Percentiles rank a stretch among this genome's conserved stretches.
phyloP scores from a whole-genome alignment of 176 grass and related monocot species.

The Paspalum vaginatum region DNA sequence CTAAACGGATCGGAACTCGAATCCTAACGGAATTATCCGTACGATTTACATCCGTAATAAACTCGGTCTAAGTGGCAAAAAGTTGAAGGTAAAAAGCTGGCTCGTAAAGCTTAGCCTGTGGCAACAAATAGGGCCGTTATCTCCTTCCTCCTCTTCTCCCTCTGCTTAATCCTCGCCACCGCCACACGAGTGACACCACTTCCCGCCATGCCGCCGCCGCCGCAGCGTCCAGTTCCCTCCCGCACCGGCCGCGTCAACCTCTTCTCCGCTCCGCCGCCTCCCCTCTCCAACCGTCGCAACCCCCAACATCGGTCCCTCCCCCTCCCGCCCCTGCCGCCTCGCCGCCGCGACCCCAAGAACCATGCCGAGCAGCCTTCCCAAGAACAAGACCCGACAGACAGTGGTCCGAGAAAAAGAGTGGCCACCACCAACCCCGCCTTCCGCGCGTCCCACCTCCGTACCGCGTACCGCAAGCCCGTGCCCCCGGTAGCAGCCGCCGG shows the following conservation, averaged over 20 bases:
- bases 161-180: background rate
- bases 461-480: conserved; percentile 84
- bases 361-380: conserved; percentile 12
- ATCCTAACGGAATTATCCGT: no score
- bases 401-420: conserved; percentile 11
- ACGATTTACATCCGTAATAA: no score
- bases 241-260: conserved; percentile 40
- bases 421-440: conserved; percentile 47
- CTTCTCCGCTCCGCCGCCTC: conserved; percentile 55
- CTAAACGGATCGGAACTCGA: no score
- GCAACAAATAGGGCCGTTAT: conserved; percentile 46
- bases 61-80: no score
- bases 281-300: conserved; percentile 49
- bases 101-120: no score
- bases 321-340: conserved; percentile 2
- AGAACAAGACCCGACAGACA: background rate
- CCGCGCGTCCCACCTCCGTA: conserved; percentile 60
- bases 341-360: conserved; percentile 32
- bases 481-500: conserved; percentile 44
- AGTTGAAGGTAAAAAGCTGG: no score
- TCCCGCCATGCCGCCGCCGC: conserved; percentile 45
- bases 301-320: conserved; percentile 41
- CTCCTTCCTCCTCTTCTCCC: conserved; percentile 19
- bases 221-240: conserved; percentile 26
- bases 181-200: conserved; percentile 27